Evolutionary conservation across 306 rosid genomes (phyloP), one percentile per base, ranked within the genome.

Genomic region (Benincasa hispida): DNA sequence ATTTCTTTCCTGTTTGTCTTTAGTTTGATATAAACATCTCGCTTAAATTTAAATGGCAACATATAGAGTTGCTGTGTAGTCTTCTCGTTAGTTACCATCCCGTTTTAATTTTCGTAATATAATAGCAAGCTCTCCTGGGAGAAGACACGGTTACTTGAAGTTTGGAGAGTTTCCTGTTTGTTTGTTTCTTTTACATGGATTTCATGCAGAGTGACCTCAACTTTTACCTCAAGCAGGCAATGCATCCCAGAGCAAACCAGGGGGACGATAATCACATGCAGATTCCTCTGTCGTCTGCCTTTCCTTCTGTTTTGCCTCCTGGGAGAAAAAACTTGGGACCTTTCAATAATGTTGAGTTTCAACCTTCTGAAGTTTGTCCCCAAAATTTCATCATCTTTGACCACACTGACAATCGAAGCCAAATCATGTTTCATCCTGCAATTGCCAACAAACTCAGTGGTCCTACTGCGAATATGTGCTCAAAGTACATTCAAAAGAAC

Each of bases 361-460:
- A 90, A 80, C 88, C 97, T 76, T 93, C 96, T 53, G 90, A 84
- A 81, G 86, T 85, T 55, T 93, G 96, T 89, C 97, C 98, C 0
- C 89, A 83, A 91, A 93, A 90, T 81, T 93, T 88, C 85, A 83
- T 93, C 50, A 87, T 93, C 78, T 91, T 91, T 19, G 97, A 93
- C 80, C 94, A 93, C 79, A 90, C 93, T n/a, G 87, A 86, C 78
- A 88, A 90, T 72, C 89, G 84, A 58, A 91, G 96, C 86, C 88
- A 87, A 85, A 81, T 93, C 25, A 81, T 93, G 91, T 90, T 87
- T 85, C 85, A 93, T 79, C 98, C 98, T 61, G 89, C 87, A n/a
- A 83, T 87, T 76, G 85, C 91, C 80, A 82, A 87, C 91, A 86
- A 86, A 75, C 82, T 91, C 34, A 61, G 80, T 77, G 82, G 81